Evolutionary conservation across 768 basidiomycete genomes (phyloP).

Genomic region (Lactarius akahatsu): DNA sequence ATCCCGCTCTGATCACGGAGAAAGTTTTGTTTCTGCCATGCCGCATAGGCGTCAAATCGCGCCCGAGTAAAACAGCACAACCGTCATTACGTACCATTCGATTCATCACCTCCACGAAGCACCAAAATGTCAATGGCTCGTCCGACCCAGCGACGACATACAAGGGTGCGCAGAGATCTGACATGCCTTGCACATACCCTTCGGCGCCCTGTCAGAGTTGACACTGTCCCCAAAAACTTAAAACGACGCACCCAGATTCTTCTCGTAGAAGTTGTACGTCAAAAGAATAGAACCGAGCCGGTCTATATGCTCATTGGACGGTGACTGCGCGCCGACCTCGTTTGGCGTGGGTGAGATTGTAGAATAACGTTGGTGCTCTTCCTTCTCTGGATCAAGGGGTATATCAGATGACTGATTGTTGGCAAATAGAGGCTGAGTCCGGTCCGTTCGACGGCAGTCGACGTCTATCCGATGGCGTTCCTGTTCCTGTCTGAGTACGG

Average conservation of each 20-base stretch:
- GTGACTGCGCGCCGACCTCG: slow-evolving; percentile 84
- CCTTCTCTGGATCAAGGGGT: slow-evolving; percentile 58
- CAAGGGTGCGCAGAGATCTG: slow-evolving; percentile 89
- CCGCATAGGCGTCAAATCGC: background rate
- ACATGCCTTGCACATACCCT: slow-evolving; percentile 99
- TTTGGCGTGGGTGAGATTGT: slow-evolving; percentile 71
- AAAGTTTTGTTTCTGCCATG: slow-evolving; percentile 84
- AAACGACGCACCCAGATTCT: slow-evolving; percentile 67
- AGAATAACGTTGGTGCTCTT: slow-evolving; percentile 54
- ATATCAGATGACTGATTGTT: slow-evolving; percentile 39
- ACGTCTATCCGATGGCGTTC: slow-evolving; percentile 95
- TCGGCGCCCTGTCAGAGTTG: slow-evolving; percentile 30
- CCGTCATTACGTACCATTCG: slow-evolving; percentile 66
- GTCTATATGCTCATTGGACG: slow-evolving; percentile 89
- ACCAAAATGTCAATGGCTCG: slow-evolving; percentile 94
- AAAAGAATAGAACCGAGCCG: slow-evolving; percentile 82
- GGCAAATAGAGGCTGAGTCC: slow-evolving; percentile 88
- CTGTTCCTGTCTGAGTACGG: slow-evolving; percentile 36
- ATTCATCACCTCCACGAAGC: slow-evolving; percentile 92
- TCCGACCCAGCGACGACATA: slow-evolving; percentile 90
- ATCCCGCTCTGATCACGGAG: slow-evolving; percentile 96
- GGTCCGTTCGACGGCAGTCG: slow-evolving; percentile 94
- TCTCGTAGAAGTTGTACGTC: slow-evolving; percentile 90
- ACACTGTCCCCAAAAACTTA: slow-evolving; percentile 4
- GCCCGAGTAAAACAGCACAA: background rate